Evolutionary conservation across 2,329 filamentous ascomycete genomes (phyloP).

Genomic region (Whalleya microplaca): DNA sequence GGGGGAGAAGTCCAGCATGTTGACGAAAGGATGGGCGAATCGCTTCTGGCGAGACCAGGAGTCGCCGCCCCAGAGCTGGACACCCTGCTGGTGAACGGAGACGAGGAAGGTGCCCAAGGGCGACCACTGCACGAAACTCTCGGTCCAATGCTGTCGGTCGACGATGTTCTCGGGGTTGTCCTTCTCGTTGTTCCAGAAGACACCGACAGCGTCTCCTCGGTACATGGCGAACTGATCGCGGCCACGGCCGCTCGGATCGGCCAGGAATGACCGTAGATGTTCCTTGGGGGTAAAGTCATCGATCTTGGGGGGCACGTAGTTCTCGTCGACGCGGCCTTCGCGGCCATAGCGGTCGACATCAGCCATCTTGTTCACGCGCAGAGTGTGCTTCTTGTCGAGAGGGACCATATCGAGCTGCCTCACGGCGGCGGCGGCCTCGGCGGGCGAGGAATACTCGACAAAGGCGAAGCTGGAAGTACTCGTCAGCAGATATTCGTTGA

Average conservation of each 20-base stretch:
- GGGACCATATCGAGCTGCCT: conserved; percentile 84
- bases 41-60: conserved; percentile 90
- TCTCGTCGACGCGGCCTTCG: conserved; percentile 90
- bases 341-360: conserved; percentile 96
- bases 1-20: conserved; percentile 94
- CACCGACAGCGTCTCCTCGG: conserved; percentile 86
- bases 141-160: conserved; percentile 94
- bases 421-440: conserved; percentile 86
- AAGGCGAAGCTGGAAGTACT: conserved; percentile 88
- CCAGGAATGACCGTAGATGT: conserved; percentile 91
- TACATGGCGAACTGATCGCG: conserved; percentile 97
- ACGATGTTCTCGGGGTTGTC: conserved; percentile 86
- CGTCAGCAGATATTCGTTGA: too few species aligned
- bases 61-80: conserved; percentile 93
- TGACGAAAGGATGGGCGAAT: conserved; percentile 93
- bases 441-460: conserved; percentile 90
- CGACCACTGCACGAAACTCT: conserved; percentile 98
- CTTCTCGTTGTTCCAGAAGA: conserved; percentile 98
- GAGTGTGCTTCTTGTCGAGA: conserved; percentile 95
- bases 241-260: conserved; percentile 76
- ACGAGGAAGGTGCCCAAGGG: conserved; percentile 92
- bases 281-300: conserved; percentile 90
- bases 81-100: conserved; percentile 93
- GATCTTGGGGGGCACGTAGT: conserved; percentile 81
- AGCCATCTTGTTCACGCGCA: conserved; percentile 96